A percentile compares a stretch with the other conserved stretches of the same genome.
These are phyloP conservation scores for Xylaria sp. DNA, from an alignment of 495 filamentous ascomycete genomes.

Conservation along the genomic window DNA sequence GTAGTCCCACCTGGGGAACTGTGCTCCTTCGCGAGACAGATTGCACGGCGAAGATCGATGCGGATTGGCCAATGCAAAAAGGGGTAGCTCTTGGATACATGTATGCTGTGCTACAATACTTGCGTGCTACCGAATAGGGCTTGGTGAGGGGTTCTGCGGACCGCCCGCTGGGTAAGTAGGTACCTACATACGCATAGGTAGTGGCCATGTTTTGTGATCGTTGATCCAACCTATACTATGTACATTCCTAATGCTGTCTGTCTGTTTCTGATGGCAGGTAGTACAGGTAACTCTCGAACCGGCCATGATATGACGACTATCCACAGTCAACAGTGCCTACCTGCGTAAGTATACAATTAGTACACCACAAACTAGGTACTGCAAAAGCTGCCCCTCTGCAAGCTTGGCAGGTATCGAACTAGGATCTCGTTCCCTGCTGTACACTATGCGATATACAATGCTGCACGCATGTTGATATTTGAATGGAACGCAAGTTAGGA, in stretches of 20 bases:
- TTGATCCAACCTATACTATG: neutral
- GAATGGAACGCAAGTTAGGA: no score
- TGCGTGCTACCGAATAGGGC: neutral
- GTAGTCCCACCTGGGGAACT: slow-evolving; percentile 1
- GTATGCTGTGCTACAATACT: neutral
- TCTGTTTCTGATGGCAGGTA: neutral
- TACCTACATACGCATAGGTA: no score
- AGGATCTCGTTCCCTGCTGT: no score
- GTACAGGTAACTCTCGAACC: neutral
- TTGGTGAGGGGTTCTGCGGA: neutral
- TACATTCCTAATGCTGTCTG: neutral
- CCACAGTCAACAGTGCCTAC: neutral
- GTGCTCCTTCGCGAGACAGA: neutral
- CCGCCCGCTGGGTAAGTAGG: no score
- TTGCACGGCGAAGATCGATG: slow-evolving; percentile 1
- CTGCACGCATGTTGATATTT: neutral
- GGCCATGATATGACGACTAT: no score
- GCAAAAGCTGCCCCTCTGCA: neutral
- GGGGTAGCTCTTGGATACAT: slow-evolving; percentile 10
- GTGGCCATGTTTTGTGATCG: neutral
- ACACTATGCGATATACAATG: no score
- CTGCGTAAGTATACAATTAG: no score
- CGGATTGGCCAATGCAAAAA: slow-evolving; percentile 18
- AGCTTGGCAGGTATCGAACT: neutral
- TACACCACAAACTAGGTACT: no score